A percentile compares a stretch with the other conserved stretches of the same genome.
phyloP scores from a whole-genome alignment of 192 early-diverging fungal genomes.

The Backusella circina region DNA sequence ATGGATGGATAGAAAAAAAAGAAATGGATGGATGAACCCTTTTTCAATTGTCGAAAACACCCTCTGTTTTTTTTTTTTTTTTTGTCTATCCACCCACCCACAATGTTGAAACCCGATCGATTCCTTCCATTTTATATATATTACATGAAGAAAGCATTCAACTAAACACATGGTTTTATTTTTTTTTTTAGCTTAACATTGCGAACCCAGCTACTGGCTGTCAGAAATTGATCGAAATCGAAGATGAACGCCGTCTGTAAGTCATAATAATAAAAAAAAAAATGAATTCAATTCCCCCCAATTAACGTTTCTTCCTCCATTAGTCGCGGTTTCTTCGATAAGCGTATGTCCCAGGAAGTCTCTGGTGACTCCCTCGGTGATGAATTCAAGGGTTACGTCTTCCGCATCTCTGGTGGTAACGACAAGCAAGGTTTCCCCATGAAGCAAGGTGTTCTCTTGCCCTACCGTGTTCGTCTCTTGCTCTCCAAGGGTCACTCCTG shows the following conservation, averaged over 20 bases:
- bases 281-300: background rate
- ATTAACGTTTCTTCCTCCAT: background rate
- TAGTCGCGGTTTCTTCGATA: conserved; percentile 97
- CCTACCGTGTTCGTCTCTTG: conserved; percentile 74
- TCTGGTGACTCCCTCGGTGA: conserved; percentile 94
- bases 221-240: conserved; percentile 97
- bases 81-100: too few species aligned
- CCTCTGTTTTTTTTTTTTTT: background rate
- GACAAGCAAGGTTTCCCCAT: conserved; percentile 99
- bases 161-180: conserved; percentile 3
- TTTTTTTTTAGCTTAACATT: conserved; percentile 83
- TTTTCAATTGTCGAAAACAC: background rate
- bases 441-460: conserved; percentile 96
- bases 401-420: conserved; percentile 99
- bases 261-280: conserved; percentile 20
- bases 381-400: conserved; percentile 99
- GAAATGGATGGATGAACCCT: background rate
- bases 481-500: conserved; percentile 95
- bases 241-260: conserved; percentile 93
- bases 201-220: conserved; percentile 97
- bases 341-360: conserved; percentile 96
- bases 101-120: background rate
- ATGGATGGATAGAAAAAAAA: background rate
- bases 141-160: background rate
- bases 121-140: background rate